Percentiles rank a stretch among this genome's conserved stretches.
These are phyloP conservation scores for Neolentinus lepideus DNA, from an alignment of 1,284 basidiomycete genomes.

Conservation along the genomic window DNA sequence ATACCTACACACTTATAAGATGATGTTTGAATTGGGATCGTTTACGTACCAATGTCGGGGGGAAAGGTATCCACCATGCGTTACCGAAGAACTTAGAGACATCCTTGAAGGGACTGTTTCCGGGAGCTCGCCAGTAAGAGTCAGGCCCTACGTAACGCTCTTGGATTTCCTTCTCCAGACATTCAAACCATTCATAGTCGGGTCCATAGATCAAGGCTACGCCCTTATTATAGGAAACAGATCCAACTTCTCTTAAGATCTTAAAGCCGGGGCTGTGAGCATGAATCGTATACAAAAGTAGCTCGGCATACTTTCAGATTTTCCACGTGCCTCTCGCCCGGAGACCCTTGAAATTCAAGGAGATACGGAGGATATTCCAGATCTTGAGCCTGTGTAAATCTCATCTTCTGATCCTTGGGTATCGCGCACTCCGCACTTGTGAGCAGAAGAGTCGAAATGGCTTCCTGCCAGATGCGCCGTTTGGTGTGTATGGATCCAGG, in stretches of 20 bases:
- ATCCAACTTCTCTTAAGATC: conserved; percentile 68
- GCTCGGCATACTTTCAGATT: conserved; percentile 58
- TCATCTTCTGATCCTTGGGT: conserved; percentile 51
- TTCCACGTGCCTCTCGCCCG: conserved; percentile 72
- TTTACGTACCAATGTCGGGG: conserved; percentile 51
- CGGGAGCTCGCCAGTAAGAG: conserved; percentile 51
- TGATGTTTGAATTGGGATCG: not conserved
- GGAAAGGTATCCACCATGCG: conserved; percentile 77
- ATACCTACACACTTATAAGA: conserved; percentile 34
- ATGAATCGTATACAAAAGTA: not conserved
- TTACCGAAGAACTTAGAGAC: conserved; percentile 61
- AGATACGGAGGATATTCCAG: conserved; percentile 69
- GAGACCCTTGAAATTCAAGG: conserved; percentile 58
- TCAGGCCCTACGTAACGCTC: conserved; percentile 58
- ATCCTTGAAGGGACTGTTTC: conserved; percentile 20
- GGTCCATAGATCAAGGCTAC: conserved; percentile 38
- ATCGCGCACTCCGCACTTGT: conserved; percentile 57
- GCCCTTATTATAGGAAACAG: conserved; percentile 42
- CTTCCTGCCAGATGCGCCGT: conserved; percentile 81
- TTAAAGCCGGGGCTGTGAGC: conserved; percentile 11
- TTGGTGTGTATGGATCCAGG: conserved; percentile 56
- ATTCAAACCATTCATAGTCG: conserved; percentile 36
- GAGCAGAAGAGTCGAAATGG: conserved; percentile 62
- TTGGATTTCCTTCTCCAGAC: conserved; percentile 47
- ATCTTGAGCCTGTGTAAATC: conserved; percentile 50